These are phyloP conservation scores for Metschnikowia amazonensis DNA, from an alignment of 805 yeast genomes.

Conservation along the genomic window DNA sequence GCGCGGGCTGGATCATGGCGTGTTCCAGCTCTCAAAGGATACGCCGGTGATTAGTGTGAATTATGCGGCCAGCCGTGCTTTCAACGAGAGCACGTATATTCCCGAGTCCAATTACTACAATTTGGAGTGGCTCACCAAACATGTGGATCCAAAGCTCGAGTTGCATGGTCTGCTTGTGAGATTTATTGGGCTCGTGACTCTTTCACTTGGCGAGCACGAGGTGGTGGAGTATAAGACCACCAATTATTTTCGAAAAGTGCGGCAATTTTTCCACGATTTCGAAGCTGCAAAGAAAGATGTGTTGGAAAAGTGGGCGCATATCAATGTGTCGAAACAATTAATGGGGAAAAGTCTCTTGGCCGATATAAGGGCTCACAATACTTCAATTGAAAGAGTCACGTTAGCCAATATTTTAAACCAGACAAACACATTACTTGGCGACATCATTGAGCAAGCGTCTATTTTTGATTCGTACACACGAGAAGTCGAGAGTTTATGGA, in stretches of 20 bases:
- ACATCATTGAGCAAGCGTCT: slow-evolving; percentile 22
- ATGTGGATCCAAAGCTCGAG: slow-evolving; percentile 23
- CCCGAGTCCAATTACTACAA: slow-evolving; percentile 36
- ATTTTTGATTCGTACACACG: slow-evolving; percentile 47
- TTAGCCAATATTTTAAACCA: slow-evolving; percentile 16
- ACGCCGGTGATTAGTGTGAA: slow-evolving; percentile 33
- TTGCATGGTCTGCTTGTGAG: slow-evolving; percentile 36
- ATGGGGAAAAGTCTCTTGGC: slow-evolving; percentile 20
- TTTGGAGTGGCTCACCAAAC: slow-evolving; percentile 28
- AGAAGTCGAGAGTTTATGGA: slow-evolving; percentile 47
- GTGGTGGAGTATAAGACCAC: slow-evolving; percentile 28
- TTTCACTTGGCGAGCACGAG: slow-evolving; percentile 39
- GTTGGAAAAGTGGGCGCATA: slow-evolving; percentile 22
- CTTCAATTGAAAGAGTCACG: slow-evolving; percentile 11
- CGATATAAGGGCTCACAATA: slow-evolving; percentile 17
- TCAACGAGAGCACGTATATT: slow-evolving; percentile 26
- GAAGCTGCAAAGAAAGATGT: slow-evolving; percentile 8
- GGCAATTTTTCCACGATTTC: slow-evolving; percentile 19
- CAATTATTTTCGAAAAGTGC: slow-evolving; percentile 21
- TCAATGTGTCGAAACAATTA: slow-evolving; percentile 17
- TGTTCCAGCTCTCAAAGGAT: slow-evolving; percentile 29
- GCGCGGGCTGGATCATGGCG: slow-evolving; percentile 23
- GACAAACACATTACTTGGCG: slow-evolving; percentile 20
- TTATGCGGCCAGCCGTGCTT: slow-evolving; percentile 28
- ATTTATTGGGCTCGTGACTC: slow-evolving; percentile 33